Evolutionary conservation across 257 asterid genomes (phyloP).

Genomic region (Nyctanthes arbortristis): DNA sequence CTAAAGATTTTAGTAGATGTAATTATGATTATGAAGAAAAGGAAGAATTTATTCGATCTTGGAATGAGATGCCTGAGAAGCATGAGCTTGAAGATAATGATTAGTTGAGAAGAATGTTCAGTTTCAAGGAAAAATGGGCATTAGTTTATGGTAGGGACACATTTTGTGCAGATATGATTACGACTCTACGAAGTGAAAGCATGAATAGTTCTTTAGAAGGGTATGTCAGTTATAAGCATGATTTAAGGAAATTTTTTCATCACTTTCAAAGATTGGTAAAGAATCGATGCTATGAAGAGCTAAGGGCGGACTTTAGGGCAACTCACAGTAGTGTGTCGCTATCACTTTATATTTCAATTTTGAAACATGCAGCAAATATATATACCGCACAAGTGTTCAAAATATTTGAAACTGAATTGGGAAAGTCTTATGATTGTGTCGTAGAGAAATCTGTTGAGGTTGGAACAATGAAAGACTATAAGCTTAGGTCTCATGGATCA

Average conservation of each 20-base stretch:
- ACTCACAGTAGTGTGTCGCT: neutral
- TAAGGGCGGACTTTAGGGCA: neutral
- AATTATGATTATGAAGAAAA: slow-evolving; percentile 11
- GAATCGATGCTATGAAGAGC: neutral
- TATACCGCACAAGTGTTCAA: slow-evolving; percentile 11
- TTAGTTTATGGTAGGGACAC: too few relatives aligned
- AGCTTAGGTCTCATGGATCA: neutral
- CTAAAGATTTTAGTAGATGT: slow-evolving; percentile 11
- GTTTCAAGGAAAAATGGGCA: too few relatives aligned
- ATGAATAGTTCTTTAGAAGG: neutral
- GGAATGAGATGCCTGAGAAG: slow-evolving; percentile 8
- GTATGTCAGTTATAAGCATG: neutral
- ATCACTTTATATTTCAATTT: neutral
- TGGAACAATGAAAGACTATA: neutral
- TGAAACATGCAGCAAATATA: slow-evolving; percentile 7
- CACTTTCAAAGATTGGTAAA: slow-evolving; percentile 1
- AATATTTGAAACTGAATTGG: slow-evolving; percentile 1
- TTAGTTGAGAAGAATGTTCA: too few relatives aligned
- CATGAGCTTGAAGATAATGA: neutral
- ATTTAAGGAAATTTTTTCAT: neutral
- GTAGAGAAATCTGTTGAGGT: neutral
- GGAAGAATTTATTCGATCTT: slow-evolving; percentile 10
- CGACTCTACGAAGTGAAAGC: too few relatives aligned
- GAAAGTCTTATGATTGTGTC: slow-evolving; percentile 11
- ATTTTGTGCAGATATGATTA: too few relatives aligned